A percentile compares a stretch with the other conserved stretches of the same genome.
Conservation (phyloP, 176 grass and related monocot species). For the Poa pratensis region DNA sequence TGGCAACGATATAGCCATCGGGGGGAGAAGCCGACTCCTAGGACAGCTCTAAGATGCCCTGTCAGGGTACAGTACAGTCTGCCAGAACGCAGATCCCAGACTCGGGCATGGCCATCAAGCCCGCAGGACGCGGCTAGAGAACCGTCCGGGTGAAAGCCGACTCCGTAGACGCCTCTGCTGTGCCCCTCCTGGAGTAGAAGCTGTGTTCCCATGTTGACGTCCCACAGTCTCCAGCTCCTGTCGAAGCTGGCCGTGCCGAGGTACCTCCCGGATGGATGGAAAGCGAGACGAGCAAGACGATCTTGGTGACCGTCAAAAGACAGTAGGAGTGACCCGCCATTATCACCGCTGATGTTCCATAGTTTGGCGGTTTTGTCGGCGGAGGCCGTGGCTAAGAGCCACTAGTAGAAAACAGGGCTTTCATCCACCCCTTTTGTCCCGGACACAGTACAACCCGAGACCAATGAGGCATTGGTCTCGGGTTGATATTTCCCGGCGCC, state of each 20-base stretch:
- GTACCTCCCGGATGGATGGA: conserved; percentile 92
- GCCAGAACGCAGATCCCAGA: conserved; percentile 92
- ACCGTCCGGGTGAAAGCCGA: conserved; percentile 86
- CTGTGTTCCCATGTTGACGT: conserved; percentile 64
- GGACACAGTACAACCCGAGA: too few relatives aligned
- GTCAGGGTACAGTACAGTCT: conserved; percentile 67
- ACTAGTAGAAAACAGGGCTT: too few relatives aligned
- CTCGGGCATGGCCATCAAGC: conserved; percentile 67
- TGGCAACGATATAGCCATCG: conserved; percentile 71
- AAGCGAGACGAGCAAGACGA: conserved; percentile 81
- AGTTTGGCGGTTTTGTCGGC: conserved; percentile 85
- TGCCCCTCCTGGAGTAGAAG: conserved; percentile 89
- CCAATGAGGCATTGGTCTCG: too few relatives aligned
- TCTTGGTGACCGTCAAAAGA: conserved; percentile 86
- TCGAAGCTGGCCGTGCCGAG: conserved; percentile 89
- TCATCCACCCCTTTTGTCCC: too few relatives aligned
- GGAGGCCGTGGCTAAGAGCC: conserved; percentile 73
- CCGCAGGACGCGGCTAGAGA: conserved; percentile 81
- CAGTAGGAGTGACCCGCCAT: conserved; percentile 50
- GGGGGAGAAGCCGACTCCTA: conserved; percentile 85
- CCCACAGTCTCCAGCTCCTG: conserved; percentile 93
- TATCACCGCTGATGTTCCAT: conserved; percentile 28
- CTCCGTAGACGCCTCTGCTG: conserved; percentile 78
- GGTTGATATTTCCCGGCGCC: too few relatives aligned
- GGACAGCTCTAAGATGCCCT: conserved; percentile 75